These are phyloP conservation scores for Cytospora paraplurivora DNA, from an alignment of 2,329 filamentous ascomycete genomes.

Conservation along the genomic window DNA sequence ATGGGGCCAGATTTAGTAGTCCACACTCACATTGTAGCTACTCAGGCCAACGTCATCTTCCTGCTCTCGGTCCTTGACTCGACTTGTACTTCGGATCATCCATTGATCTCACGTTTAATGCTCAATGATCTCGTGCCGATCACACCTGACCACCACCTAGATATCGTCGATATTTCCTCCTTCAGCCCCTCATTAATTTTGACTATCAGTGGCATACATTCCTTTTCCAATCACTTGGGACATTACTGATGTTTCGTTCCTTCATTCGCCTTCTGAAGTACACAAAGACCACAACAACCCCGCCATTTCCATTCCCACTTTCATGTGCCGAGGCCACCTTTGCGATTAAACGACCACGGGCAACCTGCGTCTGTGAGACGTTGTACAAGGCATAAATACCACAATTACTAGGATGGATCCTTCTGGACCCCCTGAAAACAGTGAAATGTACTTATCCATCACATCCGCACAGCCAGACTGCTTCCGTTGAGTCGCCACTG, in stretches of 20 bases:
- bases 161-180: neutral
- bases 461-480: neutral
- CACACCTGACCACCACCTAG: too few relatives aligned
- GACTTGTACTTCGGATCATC: constrained; percentile 1
- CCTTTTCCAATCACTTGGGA: neutral
- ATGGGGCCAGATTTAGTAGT: constrained; percentile 16
- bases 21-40: too few relatives aligned
- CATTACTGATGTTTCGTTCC: neutral
- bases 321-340: constrained; percentile 24
- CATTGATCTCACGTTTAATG: neutral
- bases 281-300: too few relatives aligned
- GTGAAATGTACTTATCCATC: constrained; percentile 23
- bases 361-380: neutral
- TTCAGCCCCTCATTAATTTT: neutral
- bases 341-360: neutral
- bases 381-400: neutral
- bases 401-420: too few relatives aligned
- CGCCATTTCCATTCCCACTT: constrained; percentile 5
- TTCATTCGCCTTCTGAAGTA: neutral
- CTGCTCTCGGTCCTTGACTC: neutral
- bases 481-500: constrained; percentile 10
- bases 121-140: neutral
- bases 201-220: neutral
- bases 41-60: constrained; percentile 25
- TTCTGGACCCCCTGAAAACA: neutral